Evolutionary conservation across 208 protist genomes (phyloP).

Genomic region (Naegleria gruberi): DNA sequence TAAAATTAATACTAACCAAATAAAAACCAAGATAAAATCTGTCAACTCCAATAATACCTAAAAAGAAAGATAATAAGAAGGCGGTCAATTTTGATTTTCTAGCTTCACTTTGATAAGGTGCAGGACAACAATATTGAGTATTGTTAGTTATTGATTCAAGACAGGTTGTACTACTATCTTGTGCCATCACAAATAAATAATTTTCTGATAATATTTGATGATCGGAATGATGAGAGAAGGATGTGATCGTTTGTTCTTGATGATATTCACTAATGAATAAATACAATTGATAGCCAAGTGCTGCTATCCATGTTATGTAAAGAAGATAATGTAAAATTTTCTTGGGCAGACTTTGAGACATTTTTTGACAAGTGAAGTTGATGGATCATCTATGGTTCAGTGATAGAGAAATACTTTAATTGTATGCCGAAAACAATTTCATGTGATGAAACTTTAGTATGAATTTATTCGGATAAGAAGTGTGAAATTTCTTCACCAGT

Average conservation of each 20-base stretch:
- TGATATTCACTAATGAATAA: not conserved
- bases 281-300: not conserved
- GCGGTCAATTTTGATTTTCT: conserved; percentile 4
- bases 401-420: too few species aligned
- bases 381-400: too few species aligned
- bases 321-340: too few species aligned
- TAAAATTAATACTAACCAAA: too few species aligned
- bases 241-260: too few species aligned
- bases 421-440: too few species aligned
- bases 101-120: not conserved
- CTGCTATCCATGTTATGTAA: too few species aligned
- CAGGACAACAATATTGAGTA: not conserved
- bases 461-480: not conserved
- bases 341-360: not conserved
- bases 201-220: not conserved
- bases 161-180: not conserved
- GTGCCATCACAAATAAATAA: not conserved
- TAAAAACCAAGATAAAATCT: not conserved
- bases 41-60: not conserved
- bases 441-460: too few species aligned
- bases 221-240: too few species aligned
- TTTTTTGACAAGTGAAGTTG: too few species aligned
- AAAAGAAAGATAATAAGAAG: not conserved
- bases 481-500: conserved; percentile 6
- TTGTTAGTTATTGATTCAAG: not conserved